Base-by-base conservation (phyloP, 345 rosid genomes). In the Physaria fendleri region DNA sequence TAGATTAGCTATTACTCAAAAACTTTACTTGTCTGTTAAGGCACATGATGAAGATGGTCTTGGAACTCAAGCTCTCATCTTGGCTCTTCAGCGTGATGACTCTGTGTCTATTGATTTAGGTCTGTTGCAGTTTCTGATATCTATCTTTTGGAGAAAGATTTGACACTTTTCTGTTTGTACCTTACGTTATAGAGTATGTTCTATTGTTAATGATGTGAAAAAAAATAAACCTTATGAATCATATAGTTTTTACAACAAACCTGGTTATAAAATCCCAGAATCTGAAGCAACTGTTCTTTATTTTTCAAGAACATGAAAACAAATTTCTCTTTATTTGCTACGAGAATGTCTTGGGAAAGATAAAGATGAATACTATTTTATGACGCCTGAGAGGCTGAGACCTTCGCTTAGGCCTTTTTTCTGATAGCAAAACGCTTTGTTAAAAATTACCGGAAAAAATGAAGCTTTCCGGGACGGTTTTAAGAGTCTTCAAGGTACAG, bases 1-100 rank as follows among this genome's bases (percentile, higher is more conserved):
- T 4, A 90, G 96, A 1, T 56, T 88, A 64, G 96, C 95, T 35
- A 76, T 91, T 45, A 88, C 95, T 17, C 96, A 88, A 16, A 96
- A 88, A 79, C 92, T 91, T 75, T 91, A 85, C 68, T 59, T 88
- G 77, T 91, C 95, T 8, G 89, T 91, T 8, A 88, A 82, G 85
- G 96, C 96, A 55, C 90, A 85, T 13, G 92, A 88, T 28, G 85
- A 88, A 69, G 96, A 92, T 32, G 53, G 69, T 74, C 77, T 91
- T 34, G 96, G 95, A 1, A 88, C 85, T 39, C 92, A 82, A 55
- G 94, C 96, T 10, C 75, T 91, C 25, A 79, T 91, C 55, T 78
- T 91, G 77, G 71, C 95, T 54, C 81, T 92, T 0, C 93, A 88
- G 76, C 79, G 98, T 50, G 88, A 88, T 24, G 72, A 82, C 54